Base-by-base conservation (phyloP, 495 filamentous ascomycete genomes). In the Penicillium roqueforti region DNA sequence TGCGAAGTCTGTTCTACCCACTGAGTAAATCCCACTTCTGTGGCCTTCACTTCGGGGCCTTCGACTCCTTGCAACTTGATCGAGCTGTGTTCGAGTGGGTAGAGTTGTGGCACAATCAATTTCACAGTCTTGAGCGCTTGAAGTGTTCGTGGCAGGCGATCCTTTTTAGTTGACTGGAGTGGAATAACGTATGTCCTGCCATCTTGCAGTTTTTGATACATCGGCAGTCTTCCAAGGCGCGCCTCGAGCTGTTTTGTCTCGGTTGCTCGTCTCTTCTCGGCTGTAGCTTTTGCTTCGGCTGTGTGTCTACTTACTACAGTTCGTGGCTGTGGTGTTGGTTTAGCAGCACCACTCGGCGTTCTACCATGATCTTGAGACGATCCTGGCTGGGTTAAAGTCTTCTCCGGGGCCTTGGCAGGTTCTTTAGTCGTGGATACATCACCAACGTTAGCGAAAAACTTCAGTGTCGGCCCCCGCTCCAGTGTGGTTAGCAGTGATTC, bases 221-320 rank as follows among this genome's bases (percentile, higher is more conserved):
- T 60, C 2, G 84, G 81, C 20, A 85, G 61, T 57, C 85, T 75
- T 25, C 85, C 81, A 71, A 96, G 81, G n/a, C 91, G 79, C 18
- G 89, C 82, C 68, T 95, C 89, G 0, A 96, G 77, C 55, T 91
- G 88, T 31, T 83, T 79, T 31, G 78, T 83, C 63, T 93, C 88
- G 42, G 73, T 65, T 10, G 82, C 76, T 45, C 90, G 78, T 48
- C 80, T 78, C 31, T 79, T 78, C 55, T 81, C 79, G n/a, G 88
- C 90, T 25, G 77, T 70, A 3, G 69, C 70, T 41, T 79, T 83
- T 60, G 90, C 76, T 40, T 84, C 79, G 6, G 63, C 63, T 0
- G 82, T 80, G 53, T 79, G 83, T 1, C 41, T 69, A 28, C 73
- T 71, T 47, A 68, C 62, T 14, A 41, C 39, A 34, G 71, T 70